A percentile compares a stretch with the other conserved stretches of the same genome.
These are phyloP conservation scores for Solanum pimpinellifolium DNA, from an alignment of 257 asterid genomes.

Conservation along the genomic window DNA sequence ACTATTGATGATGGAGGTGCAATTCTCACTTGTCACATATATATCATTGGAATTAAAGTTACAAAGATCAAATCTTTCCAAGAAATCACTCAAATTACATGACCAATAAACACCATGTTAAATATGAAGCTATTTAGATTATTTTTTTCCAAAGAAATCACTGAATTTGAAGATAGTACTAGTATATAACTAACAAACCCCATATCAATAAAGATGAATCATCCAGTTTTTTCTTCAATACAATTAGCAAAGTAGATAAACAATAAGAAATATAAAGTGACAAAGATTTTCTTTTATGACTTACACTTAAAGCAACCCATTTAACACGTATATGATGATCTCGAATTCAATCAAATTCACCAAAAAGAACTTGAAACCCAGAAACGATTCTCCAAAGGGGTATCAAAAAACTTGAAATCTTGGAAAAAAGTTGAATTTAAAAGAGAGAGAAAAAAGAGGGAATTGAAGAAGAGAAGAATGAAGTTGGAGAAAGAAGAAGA, in stretches of 20 bases:
- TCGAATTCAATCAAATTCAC: background rate
- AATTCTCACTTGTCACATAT: background rate
- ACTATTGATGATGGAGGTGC: background rate
- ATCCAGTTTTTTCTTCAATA: background rate
- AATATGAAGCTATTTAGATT: background rate
- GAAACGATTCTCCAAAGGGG: background rate
- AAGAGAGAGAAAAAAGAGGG: background rate
- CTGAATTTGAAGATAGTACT: background rate
- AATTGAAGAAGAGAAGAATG: background rate
- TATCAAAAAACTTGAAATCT: background rate
- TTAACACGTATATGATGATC: background rate
- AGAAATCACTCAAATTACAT: background rate
- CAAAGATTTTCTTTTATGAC: background rate
- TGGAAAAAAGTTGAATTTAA: background rate
- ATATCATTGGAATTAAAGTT: background rate
- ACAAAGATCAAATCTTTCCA: background rate
- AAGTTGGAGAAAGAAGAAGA: background rate
- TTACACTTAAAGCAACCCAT: background rate
- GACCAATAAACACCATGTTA: background rate
- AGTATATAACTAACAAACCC: background rate
- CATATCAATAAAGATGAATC: background rate
- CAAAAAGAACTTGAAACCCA: background rate
- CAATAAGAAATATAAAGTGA: background rate
- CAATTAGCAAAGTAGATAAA: background rate
- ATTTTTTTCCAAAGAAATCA: background rate